Evolutionary conservation across 2,329 filamentous ascomycete species (phyloP).

Genomic region (Cladosporium cucumerinum): DNA sequence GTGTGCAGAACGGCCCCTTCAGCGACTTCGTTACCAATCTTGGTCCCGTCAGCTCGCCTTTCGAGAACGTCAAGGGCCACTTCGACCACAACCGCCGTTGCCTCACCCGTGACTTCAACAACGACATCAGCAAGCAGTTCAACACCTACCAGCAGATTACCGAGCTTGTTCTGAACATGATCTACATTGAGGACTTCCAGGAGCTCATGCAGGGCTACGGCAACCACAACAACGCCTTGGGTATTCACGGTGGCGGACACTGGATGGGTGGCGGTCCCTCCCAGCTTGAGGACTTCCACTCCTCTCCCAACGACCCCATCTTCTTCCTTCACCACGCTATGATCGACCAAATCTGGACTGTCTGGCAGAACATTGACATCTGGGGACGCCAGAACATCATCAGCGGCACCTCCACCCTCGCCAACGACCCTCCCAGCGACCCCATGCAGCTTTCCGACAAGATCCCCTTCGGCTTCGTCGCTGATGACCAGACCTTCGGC

Average conservation of each 20-base stretch:
- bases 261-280: constrained; percentile 41
- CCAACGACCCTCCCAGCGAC: constrained; percentile 42
- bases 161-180: constrained; percentile 21
- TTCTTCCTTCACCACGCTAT: constrained; percentile 48
- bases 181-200: constrained; percentile 21
- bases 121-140: constrained; percentile 16
- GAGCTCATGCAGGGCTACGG: constrained; percentile 28
- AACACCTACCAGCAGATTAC: constrained; percentile 23
- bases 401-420: constrained; percentile 43
- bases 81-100: constrained; percentile 21
- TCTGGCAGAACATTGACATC: constrained; percentile 46
- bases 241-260: constrained; percentile 46
- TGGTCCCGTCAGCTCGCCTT: constrained; percentile 19
- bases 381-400: constrained; percentile 36
- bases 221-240: constrained; percentile 18
- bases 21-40: constrained; percentile 37
- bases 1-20: constrained; percentile 50
- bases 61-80: constrained; percentile 21
- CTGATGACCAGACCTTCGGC: constrained; percentile 15
- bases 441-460: constrained; percentile 44
- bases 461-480: constrained; percentile 25
- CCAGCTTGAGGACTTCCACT: constrained; percentile 21
- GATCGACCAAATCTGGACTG: constrained; percentile 46
- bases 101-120: constrained; percentile 35
- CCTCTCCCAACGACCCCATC: constrained; percentile 43